Conservation (phyloP, 345 rosid genomes). For the Arabis hirsuta region DNA sequence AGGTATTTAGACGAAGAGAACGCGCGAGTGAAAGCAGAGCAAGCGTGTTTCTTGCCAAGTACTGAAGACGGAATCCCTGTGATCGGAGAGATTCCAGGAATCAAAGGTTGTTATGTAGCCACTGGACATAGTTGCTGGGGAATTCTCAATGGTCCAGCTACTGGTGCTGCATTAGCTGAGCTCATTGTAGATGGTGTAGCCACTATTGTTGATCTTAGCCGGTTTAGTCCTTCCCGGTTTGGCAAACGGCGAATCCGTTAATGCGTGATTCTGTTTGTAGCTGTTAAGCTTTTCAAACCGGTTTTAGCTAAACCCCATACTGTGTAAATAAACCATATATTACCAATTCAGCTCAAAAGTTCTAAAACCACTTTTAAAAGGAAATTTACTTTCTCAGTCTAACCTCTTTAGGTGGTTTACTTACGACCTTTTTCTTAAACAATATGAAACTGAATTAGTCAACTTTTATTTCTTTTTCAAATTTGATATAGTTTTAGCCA, state of each 20-base stretch:
- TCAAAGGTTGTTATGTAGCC: conserved; percentile 73
- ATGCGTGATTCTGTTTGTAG: background rate
- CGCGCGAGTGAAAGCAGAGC: conserved; percentile 73
- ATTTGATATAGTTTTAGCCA: background rate
- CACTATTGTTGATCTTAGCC: conserved; percentile 61
- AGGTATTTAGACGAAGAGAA: conserved; percentile 67
- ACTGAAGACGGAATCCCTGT: conserved; percentile 76
- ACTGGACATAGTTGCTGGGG: conserved; percentile 97
- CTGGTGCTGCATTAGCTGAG: conserved; percentile 88
- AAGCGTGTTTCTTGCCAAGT: conserved; percentile 90
- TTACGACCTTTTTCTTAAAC: too few species aligned
- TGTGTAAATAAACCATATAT: background rate
- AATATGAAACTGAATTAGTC: too few species aligned
- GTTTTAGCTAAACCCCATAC: background rate
- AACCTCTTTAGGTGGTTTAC: too few species aligned
- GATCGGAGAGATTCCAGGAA: conserved; percentile 75
- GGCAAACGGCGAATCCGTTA: conserved; percentile 14
- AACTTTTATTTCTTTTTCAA: conserved; percentile 12
- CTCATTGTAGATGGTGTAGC: conserved; percentile 71
- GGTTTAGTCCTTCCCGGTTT: conserved; percentile 82
- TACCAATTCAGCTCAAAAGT: too few species aligned
- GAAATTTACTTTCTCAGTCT: too few species aligned
- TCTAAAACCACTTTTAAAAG: too few species aligned
- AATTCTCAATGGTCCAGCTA: conserved; percentile 85
- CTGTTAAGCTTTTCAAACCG: background rate